phyloP scores from a whole-genome alignment of 345 rosid species.

The thale cress (Arabidopsis thaliana) region TAIR10.1 NC_003076.8:21665501-21666000 shows the following conservation, averaged over 20 bases:
- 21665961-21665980: no score
- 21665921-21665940: not conserved
- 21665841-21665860: conserved; percentile 21
- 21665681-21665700: conserved; percentile 40
- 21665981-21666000: not conserved
- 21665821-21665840: not conserved
- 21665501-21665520: not conserved
- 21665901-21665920: conserved; percentile 9
- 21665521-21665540: conserved; percentile 9
- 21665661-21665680: not conserved
- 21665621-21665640: conserved; percentile 27
- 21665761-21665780: conserved; percentile 10
- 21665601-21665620: conserved; percentile 35
- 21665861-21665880: not conserved
- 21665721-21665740: conserved; percentile 32
- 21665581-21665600: conserved; percentile 37
- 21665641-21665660: conserved; percentile 29
- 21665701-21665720: conserved; percentile 32
- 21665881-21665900: conserved; percentile 34
- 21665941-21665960: no score
- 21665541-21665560: not conserved
- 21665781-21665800: conserved; percentile 28
- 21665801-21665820: conserved; percentile 1
- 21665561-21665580: not conserved
- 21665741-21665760: conserved; percentile 13